Conservation (phyloP, 768 basidiomycete genomes). For the Hebeloma cylindrosporum region DNA sequence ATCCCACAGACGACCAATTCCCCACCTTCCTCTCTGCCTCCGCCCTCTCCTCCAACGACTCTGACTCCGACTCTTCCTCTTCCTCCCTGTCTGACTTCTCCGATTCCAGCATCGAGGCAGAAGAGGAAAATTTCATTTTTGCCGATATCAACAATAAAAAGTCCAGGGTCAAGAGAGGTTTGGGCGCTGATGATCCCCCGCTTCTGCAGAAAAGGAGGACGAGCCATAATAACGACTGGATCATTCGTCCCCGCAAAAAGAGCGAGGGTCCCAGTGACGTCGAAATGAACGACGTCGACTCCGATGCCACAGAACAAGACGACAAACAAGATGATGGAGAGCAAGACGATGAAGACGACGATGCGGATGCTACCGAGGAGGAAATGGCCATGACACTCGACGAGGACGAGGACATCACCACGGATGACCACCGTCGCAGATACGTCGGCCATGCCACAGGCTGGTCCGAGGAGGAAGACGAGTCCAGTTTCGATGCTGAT, state of each 20-base stretch:
- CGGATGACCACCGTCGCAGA: constrained; percentile 22
- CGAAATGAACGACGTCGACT: constrained; percentile 66
- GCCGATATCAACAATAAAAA: constrained; percentile 45
- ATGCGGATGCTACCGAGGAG: constrained; percentile 17
- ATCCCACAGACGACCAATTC: constrained; percentile 41
- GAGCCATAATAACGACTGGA: constrained; percentile 53
- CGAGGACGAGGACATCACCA: constrained; percentile 31
- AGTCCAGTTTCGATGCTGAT: constrained; percentile 80
- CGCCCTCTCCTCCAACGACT: constrained; percentile 46
- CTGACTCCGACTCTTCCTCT: constrained; percentile 60
- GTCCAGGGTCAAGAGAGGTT: constrained; percentile 61
- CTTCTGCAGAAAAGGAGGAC: constrained; percentile 7
- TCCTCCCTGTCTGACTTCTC: constrained; percentile 53
- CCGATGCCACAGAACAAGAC: constrained; percentile 58
- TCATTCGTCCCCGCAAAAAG: constrained; percentile 66
- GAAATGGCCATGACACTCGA: constrained; percentile 29
- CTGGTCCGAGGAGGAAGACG: constrained; percentile 75
- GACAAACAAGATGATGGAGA: constrained; percentile 45
- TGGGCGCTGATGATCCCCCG: constrained; percentile 47
- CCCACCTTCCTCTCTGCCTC: constrained; percentile 73
- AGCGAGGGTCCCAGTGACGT: constrained; percentile 66
- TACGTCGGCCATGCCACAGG: constrained; percentile 70
- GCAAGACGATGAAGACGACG: constrained; percentile 42
- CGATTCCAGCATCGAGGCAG: constrained; percentile 57
- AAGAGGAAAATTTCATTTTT: constrained; percentile 62